phyloP scores from a whole-genome alignment of 345 rosid genomes.

The Limnanthes douglasii region DNA sequence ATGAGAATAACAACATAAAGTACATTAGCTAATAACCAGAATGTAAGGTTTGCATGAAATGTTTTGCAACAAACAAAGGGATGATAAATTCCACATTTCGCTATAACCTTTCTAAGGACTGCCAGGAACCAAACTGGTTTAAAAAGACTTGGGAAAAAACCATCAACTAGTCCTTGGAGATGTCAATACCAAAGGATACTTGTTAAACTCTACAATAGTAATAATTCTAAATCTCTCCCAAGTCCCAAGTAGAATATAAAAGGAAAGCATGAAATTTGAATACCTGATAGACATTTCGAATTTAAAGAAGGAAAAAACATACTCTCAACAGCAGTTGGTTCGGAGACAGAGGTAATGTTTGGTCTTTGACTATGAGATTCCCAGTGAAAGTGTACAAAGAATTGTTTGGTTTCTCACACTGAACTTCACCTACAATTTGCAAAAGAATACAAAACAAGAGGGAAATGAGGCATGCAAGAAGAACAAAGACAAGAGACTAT shows the following conservation, averaged over 20 bases:
- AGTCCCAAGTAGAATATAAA: constrained; percentile 1
- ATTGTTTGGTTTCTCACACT: constrained; percentile 98
- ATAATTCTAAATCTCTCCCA: background rate
- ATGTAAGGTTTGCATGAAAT: constrained; percentile 1
- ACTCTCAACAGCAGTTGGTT: constrained; percentile 90
- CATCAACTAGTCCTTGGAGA: no score
- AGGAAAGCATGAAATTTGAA: background rate
- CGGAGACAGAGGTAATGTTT: constrained; percentile 85
- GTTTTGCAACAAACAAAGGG: background rate
- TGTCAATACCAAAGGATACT: constrained; percentile 1
- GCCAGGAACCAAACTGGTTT: no score
- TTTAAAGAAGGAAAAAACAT: constrained; percentile 14
- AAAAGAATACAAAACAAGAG: constrained; percentile 10
- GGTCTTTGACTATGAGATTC: constrained; percentile 78
- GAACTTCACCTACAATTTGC: constrained; percentile 76
- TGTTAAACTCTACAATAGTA: background rate
- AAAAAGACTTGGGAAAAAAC: no score
- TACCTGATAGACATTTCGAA: constrained; percentile 6
- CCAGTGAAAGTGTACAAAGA: constrained; percentile 97
- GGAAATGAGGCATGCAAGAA: constrained; percentile 2
- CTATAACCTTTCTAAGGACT: no score
- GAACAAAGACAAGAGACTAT: constrained; percentile 7
- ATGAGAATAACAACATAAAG: background rate
- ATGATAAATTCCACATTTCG: no score
- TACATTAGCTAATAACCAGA: background rate